Evolutionary conservation across 2,329 filamentous ascomycete genomes (phyloP), one percentile per base, ranked within the genome.

Genomic region (Microsporum canis): DNA sequence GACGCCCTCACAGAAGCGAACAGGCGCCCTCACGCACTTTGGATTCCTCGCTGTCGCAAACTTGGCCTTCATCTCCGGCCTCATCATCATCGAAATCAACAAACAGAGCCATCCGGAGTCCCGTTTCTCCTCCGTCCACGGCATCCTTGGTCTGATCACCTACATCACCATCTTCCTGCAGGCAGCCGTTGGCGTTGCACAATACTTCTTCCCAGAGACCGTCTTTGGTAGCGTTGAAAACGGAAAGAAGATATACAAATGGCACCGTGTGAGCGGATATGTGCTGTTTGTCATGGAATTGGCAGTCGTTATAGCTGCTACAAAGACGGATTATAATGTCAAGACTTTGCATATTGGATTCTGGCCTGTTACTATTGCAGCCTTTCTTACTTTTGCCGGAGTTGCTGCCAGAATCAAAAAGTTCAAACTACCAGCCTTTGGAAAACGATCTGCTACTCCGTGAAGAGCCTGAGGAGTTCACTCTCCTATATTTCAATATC

Each of bases 171-270:
- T 96, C 5, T 71, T 85, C 8, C 67, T 88, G 1, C 94, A 97
- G 76, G 86, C 88, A 51, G 57, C 87, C 0, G 82, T 96, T 34
- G 92, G 94, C 14, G 83, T 95, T 64, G 88, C 89, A 36, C 89
- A 94, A 76, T 96, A 87, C 78, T 89, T 84, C 62, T 78, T 83
- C 2, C 91, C 91, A 0, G 70, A 71, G 0, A 51, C 63, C 12
- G 68, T 95, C 0, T 95, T 92, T 68, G 91, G 91, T 3, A 85
- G 89, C 61, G 84, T 87, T 64, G 85, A 89, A 31, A 85, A 84
- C 2, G 92, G 91, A 23, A 95, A 91, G 80, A 79, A 79, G 29
- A 73, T 96, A 47, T 97, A 92, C 80, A 96, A 95, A 75, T 96
- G 91, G 69, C 94, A 97, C 73, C 84, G 92, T 34, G 76, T 82